Evolutionary conservation across 805 yeast species (phyloP), one percentile per base, ranked within the genome.

Genomic region (Saturnispora ahearnii): DNA sequence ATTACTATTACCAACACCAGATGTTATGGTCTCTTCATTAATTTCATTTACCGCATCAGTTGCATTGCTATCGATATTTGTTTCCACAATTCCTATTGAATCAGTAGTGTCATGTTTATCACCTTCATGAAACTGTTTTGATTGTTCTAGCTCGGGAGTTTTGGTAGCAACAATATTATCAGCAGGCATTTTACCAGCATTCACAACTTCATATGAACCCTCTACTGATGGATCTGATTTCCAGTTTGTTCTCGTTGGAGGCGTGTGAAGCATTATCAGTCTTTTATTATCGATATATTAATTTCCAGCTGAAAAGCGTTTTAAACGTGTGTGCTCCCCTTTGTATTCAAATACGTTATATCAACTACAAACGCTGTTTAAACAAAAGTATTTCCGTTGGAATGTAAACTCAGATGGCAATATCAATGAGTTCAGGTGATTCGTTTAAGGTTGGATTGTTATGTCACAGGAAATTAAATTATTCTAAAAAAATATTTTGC

Each of bases 181-280:
- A 3, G 34, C 30, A 2, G 18, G 44, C 7, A 12, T 41, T 9
- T 29, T 26, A 15, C 13, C 22, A 7, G 30, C 13, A n/a, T 28
- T 41, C 12, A n/a, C 40, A 4, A 36, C 40, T 18, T 36, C 26
- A 36, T 36, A 36, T 21, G 42, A 38, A 15, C 42, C 42, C 21
- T 38, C 15, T 1, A 36, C 40, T 1, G 68, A 53, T 2, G 63
- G 50, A 2, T 54, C 55, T 2, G 61, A 21, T 30, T 57, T 53
- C 69, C 69, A 65, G 5, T 58, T 53, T 18, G 59, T 55, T 41
- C 62, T 64, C 2, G 63, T 62, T 7, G 68, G 67, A 5, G 69
- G 69, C 5, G 69, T 65, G 49, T 65, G 68, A 49, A 65, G 61
- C 69, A 65, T 22, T 46, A 38, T 38, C 42, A 9, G 24, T 21